phyloP scores from a whole-genome alignment of 805 yeast genomes.

The Pichia occidentalis region DNA sequence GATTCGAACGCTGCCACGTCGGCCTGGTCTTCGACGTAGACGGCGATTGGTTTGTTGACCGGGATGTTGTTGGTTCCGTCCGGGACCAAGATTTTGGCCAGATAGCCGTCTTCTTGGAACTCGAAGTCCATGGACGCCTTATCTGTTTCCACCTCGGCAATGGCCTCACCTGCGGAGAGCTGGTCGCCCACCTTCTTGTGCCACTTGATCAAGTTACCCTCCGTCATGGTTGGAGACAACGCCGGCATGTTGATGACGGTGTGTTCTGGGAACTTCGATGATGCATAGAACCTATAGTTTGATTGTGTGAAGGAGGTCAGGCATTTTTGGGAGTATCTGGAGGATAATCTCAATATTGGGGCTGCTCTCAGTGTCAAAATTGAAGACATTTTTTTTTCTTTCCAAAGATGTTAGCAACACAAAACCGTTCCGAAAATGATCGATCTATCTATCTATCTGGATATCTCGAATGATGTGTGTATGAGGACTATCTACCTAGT shows the following conservation, averaged over 20 bases:
- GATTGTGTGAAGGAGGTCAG: constrained; percentile 4
- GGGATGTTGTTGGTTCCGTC: constrained; percentile 87
- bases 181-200: constrained; percentile 83
- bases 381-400: too few species aligned
- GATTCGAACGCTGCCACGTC: constrained; percentile 85
- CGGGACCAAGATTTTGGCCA: constrained; percentile 79
- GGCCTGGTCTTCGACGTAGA: constrained; percentile 78
- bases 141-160: constrained; percentile 97
- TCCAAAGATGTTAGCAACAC: too few species aligned
- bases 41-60: constrained; percentile 94
- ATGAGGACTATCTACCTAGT: too few species aligned
- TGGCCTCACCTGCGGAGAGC: constrained; percentile 84
- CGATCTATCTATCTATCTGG: too few species aligned
- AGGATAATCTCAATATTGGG: constrained; percentile 17
- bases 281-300: constrained; percentile 21
- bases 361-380: constrained; percentile 27
- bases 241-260: constrained; percentile 97
- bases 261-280: constrained; percentile 43
- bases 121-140: constrained; percentile 98
- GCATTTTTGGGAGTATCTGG: constrained; percentile 6
- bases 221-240: constrained; percentile 98
- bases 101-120: constrained; percentile 92
- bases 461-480: too few species aligned
- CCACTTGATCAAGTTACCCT: constrained; percentile 90
- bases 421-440: too few species aligned